Conservation (phyloP, 441 rosid genomes). For the Pelargonium myrrhifolium region DNA sequence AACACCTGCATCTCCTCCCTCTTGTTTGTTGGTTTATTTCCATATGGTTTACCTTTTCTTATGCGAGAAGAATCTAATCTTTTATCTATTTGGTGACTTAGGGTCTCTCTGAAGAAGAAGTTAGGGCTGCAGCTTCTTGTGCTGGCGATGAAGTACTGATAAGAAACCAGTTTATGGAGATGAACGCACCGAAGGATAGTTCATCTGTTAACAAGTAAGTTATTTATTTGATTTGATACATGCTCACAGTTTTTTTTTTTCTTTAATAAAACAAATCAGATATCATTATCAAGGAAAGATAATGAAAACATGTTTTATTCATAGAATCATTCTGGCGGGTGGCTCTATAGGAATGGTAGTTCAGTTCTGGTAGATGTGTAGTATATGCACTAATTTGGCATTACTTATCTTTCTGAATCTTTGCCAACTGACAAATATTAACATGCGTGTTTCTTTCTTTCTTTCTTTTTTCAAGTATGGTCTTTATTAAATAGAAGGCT, state of each 20-base stretch:
- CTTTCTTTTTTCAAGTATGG: neutral
- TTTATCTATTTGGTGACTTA: constrained; percentile 31
- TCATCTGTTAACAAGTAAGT: constrained; percentile 96
- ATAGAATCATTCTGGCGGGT: constrained; percentile 3
- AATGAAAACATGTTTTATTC: neutral
- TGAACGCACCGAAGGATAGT: constrained; percentile 94
- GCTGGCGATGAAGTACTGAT: constrained; percentile 98
- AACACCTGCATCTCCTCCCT: neutral
- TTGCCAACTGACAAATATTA: neutral
- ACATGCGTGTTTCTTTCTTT: neutral
- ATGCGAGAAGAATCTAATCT: constrained; percentile 21
- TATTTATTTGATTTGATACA: constrained; percentile 9
- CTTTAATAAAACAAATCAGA: no score
- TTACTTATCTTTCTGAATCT: neutral
- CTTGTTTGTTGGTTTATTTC: neutral
- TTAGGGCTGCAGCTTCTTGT: constrained; percentile 87
- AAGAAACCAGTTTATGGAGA: constrained; percentile 86
- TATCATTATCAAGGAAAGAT: neutral
- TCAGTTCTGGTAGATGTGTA: constrained; percentile 10
- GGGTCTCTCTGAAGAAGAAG: constrained; percentile 99
- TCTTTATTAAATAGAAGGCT: neutral
- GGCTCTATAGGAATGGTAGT: constrained; percentile 7
- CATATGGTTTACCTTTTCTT: no score
- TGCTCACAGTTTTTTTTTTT: neutral
- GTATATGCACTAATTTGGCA: constrained; percentile 12